A percentile compares a stretch with the other conserved stretches of the same genome.
Conservation (phyloP, 495 filamentous ascomycete genomes). For the Penicillium psychrofluorescens region DNA sequence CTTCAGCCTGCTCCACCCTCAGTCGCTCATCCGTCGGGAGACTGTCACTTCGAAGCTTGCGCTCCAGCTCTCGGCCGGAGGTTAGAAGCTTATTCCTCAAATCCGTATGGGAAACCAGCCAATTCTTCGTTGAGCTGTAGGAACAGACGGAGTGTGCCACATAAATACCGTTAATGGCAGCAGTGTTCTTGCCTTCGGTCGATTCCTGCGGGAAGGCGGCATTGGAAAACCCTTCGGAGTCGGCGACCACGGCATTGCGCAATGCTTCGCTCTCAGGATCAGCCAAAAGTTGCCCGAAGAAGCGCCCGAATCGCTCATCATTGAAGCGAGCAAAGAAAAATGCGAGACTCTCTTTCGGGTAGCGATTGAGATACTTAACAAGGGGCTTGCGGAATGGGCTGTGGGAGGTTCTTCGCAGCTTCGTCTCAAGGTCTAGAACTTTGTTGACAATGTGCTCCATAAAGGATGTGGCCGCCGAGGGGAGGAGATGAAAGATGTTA, state of each 20-base stretch:
- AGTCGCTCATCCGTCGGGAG: conserved; percentile 68
- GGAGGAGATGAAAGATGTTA: conserved; percentile 92
- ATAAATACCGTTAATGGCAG: conserved; percentile 82
- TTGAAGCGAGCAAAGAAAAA: conserved; percentile 69
- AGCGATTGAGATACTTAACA: conserved; percentile 90
- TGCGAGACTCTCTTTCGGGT: conserved; percentile 78
- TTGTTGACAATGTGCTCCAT: conserved; percentile 83
- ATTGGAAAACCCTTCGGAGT: conserved; percentile 61
- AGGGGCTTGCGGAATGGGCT: conserved; percentile 89
- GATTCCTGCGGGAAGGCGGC: conserved; percentile 54
- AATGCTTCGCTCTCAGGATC: conserved; percentile 68
- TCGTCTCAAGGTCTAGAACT: conserved; percentile 80
- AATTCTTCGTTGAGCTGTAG: conserved; percentile 45
- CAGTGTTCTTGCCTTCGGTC: conserved; percentile 57
- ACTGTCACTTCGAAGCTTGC: conserved; percentile 57
- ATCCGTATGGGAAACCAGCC: conserved; percentile 71
- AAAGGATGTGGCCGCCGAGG: conserved; percentile 80
- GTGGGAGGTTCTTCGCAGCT: conserved; percentile 79
- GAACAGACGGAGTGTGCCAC: conserved; percentile 66
- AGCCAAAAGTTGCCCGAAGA: conserved; percentile 83
- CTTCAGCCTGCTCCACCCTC: conserved; percentile 80
- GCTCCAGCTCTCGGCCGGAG: conserved; percentile 66
- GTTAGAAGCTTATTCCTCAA: conserved; percentile 62
- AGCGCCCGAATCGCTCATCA: conserved; percentile 83
- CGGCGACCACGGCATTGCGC: conserved; percentile 63